Base-by-base conservation (phyloP, 23 red algal species). In the Gracilaria vermiculophylla region DNA sequence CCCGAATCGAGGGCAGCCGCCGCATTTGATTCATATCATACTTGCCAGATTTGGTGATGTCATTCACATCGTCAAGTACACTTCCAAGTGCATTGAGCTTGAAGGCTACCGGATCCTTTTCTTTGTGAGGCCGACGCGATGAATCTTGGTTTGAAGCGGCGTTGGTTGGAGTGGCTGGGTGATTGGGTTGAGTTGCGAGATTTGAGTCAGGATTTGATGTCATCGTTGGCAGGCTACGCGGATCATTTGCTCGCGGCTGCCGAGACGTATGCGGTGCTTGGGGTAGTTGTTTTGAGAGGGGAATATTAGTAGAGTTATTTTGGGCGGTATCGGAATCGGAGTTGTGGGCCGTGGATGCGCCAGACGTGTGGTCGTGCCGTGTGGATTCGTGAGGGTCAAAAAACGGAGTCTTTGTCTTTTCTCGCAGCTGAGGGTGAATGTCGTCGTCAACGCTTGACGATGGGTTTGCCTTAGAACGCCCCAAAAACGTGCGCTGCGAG, bases 21-120 rank as follows among this genome's bases (percentile, higher is more conserved):
- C 73, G 62, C 54, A 84, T 43, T 35, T 64, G 34, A 15, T 57
- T 78, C 47, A 85, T 65, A 56, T 85, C 90, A 41, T 79, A 78
- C 41, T 86, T 85, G 17, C 72, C 90, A 11, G 56, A 35, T 21
- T 27, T 28, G 16, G 70, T 82, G 24, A 74, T 61, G 15, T 74
- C 35, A 11, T 52, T 49, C 24, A 92, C 36, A 34, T 83, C 37
- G 15, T 74, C 49, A 44, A 75, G 35, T 2, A 92, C 43, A 23
- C 31, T 28, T 12, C 31, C 53, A 17, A 93, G 32, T 20, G 55
- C 52, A 21, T 32, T 42, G 34, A 66, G 44, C 55, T 79, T 78
- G 10, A 53, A 47, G 2, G 29, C 28, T 48, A 47, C 40, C n/a
- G 67, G 67, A 23, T 73, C 28, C 67, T 39, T 0, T 45, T 73